These are phyloP conservation scores for Penicillium sp. DNA, from an alignment of 2,329 filamentous ascomycete species.

Conservation along the genomic window DNA sequence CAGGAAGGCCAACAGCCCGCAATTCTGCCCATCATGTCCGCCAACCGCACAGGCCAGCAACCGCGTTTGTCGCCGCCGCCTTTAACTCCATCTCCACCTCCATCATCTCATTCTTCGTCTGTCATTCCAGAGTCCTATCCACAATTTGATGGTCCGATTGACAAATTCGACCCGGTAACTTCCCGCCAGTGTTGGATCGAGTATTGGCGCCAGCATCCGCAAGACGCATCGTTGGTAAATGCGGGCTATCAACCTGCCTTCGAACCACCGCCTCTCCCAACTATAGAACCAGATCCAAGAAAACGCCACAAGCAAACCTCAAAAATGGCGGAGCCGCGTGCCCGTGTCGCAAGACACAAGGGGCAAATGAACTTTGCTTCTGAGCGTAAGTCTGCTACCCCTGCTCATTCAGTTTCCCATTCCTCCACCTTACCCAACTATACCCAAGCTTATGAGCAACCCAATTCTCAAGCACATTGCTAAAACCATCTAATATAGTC, in stretches of 20 bases:
- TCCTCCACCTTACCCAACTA: too few species aligned
- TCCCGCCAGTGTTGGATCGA: neutral
- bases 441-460: too few species aligned
- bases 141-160: too few species aligned
- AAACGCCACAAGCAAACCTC: constrained; percentile 4
- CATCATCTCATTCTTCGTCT: neutral
- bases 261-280: neutral
- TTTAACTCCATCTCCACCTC: neutral
- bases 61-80: neutral
- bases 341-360: constrained; percentile 77
- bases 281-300: constrained; percentile 1
- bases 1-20: constrained; percentile 8
- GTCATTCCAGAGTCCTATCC: too few species aligned
- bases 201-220: constrained; percentile 21
- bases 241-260: constrained; percentile 28
- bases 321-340: constrained; percentile 74
- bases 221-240: constrained; percentile 28
- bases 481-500: constrained; percentile 30
- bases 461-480: too few species aligned
- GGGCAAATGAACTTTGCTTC: constrained; percentile 78
- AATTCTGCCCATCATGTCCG: constrained; percentile 29
- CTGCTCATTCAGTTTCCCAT: neutral
- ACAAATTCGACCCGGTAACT: neutral
- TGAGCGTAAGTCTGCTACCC: constrained; percentile 62
- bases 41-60: constrained; percentile 7